These are phyloP conservation scores for Rubroboletus satanas DNA, from an alignment of 768 basidiomycete genomes.

Conservation along the genomic window DNA sequence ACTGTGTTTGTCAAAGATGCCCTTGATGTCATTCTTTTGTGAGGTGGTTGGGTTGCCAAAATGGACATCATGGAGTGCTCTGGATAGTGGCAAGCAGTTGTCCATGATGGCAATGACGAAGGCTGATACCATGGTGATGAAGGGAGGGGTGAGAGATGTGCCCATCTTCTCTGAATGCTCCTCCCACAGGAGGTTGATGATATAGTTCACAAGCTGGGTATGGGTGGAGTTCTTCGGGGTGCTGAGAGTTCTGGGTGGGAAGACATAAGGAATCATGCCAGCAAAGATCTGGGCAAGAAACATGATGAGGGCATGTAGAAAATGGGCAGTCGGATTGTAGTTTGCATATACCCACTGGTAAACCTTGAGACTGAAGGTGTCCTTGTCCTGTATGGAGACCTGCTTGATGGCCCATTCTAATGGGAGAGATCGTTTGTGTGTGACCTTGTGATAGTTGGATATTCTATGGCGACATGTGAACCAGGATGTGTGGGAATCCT, in stretches of 20 bases:
- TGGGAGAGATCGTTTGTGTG: not conserved
- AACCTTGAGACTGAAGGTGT: not conserved
- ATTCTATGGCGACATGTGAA: not conserved
- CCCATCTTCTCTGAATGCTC: not conserved
- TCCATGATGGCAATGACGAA: not conserved
- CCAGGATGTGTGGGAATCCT: not conserved
- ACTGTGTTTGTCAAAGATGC: not conserved
- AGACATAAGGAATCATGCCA: not conserved
- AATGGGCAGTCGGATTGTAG: not conserved
- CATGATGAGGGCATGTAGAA: not conserved
- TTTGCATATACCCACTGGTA: not conserved
- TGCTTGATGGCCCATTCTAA: not conserved
- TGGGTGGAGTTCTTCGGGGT: not conserved
- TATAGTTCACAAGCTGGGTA: not conserved
- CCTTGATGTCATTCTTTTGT: not conserved
- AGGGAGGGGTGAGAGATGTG: fast-evolving
- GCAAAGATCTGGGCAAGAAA: not conserved
- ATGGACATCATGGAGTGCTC: not conserved
- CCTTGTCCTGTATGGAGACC: not conserved
- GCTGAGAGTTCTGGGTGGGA: not conserved
- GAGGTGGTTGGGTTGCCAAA: not conserved
- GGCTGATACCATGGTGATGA: not conserved
- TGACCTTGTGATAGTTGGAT: not conserved
- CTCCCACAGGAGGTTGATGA: not conserved
- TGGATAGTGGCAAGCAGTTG: not conserved